Percentiles rank a stretch among this genome's conserved stretches.
These are phyloP conservation scores for Cryptomeria japonica DNA, from an alignment of 75 land plant genomes.

Conservation along the genomic window DNA sequence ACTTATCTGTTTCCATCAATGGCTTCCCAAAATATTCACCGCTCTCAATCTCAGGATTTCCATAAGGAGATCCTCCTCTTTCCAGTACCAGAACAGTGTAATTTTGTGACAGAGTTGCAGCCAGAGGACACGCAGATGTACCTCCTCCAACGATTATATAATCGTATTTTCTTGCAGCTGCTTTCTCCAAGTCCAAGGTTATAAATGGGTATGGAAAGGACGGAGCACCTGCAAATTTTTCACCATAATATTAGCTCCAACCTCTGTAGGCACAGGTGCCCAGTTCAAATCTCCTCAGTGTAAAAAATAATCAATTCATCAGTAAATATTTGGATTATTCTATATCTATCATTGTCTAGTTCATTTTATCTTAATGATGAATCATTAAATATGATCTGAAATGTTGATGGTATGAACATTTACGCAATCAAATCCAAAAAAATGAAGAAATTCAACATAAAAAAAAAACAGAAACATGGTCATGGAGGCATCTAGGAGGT, in stretches of 20 bases:
- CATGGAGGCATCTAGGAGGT: too few species aligned
- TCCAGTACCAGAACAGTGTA: conserved; percentile 60
- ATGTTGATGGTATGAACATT: too few species aligned
- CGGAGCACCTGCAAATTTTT: background rate
- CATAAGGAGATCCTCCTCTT: conserved; percentile 77
- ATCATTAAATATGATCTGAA: too few species aligned
- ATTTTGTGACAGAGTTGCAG: conserved; percentile 30
- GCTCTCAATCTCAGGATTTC: conserved; percentile 56
- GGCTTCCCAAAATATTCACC: conserved; percentile 35
- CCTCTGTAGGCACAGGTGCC: too few species aligned
- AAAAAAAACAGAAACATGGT: too few species aligned
- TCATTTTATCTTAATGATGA: too few species aligned
- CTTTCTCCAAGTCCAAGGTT: background rate
- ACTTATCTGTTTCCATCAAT: conserved; percentile 36
- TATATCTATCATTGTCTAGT: too few species aligned
- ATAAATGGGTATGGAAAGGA: background rate
- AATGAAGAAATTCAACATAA: too few species aligned
- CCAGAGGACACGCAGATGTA: conserved; percentile 35
- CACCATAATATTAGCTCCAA: background rate
- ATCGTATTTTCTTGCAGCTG: conserved; percentile 13
- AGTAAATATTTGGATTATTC: too few species aligned
- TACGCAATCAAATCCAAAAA: too few species aligned
- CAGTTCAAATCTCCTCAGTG: too few species aligned
- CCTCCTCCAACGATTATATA: conserved; percentile 41
- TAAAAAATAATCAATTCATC: too few species aligned